Evolutionary conservation across 345 rosid species (phyloP), one percentile per base, ranked within the genome.

Genomic region (Erucastrum elatum): DNA sequence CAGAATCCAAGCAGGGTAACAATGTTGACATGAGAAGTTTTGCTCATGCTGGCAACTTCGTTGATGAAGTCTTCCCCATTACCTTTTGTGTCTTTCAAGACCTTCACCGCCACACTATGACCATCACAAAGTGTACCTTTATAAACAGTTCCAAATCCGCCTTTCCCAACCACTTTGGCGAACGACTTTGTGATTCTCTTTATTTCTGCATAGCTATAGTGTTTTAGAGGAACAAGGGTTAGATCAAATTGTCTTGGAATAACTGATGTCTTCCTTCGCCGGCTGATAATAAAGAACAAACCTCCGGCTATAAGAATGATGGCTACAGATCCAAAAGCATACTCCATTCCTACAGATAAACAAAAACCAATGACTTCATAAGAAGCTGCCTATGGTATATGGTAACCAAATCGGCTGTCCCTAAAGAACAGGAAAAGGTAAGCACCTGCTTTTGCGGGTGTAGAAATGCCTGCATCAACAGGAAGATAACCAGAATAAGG

Each of bases 11-110:
- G 39, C 2, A 86, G 33, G 17, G 60, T 11, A 8, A 86, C 89
- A 9, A 87, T 59, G 58, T 87, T 86, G 10, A 86, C 84, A 72
- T 87, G 88, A 4, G 87, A 84, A n/a, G 88, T 87, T 68, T 80
- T 65, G 25, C 87, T 74, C 27, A 86, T 86, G 77, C 84, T 84
- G 0, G 76, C 87, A 17, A 86, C 91, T 85, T 87, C 87, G 10
- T 86, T 86, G 16, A 82, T 66, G 61, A 87, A 86, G 3, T 83
- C 88, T 71, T 84, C 84, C 0, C 84, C 84, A 25, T 82, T 60
- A 51, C 71, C 80, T 10, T 71, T 68, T 2, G 62, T 15, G 0
- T 56, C 41, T 16, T 81, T 78, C 26, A 78, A 56, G 51, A 84
- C 26, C 78, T 81, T 84, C 46, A 78, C 84, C 0, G 78, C 80